Base-by-base conservation (phyloP, 1,284 basidiomycete genomes). In the Cerioporus squamosus region DNA sequence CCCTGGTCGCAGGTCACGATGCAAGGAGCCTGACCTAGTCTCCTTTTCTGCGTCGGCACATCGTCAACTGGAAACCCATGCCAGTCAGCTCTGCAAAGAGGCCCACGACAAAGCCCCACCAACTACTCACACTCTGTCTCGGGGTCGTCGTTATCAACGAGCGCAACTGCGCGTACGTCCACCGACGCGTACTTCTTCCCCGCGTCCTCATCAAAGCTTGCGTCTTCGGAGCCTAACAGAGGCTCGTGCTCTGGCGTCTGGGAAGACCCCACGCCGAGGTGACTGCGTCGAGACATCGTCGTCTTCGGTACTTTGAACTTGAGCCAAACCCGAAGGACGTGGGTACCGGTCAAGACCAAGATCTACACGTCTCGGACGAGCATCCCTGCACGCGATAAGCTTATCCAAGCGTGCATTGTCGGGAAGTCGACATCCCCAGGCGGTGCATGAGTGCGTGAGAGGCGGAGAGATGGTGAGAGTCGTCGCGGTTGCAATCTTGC, bases 11-110 rank as follows among this genome's bases (percentile, higher is more conserved):
- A 29, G 3, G 26, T 1, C 26, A 9, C 26, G 9, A 29, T 9
- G 26, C 26, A 29, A 9, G 17, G 44, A n/a, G 18, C 36, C 54
- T 20, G 24, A 70, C 68, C 68, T 38, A 70, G 55, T 33, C 66
- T 60, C 23, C 66, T 59, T 33, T 64, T 64, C n/a, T 63, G 50
- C 5, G 63, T 51, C 5, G 64, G 57, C 17, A 59, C 52, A 24
- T 62, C 62, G 20, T 55, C 62, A 23, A 52, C 50, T 59, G 20
- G n/a, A n/a, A n/a, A n/a, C 8, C 15, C 29, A 48, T 2, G 15
- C 29, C 1, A 3, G 22, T 42, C 40, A 20, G n/a, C 26, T 10
- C 1, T 36, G 33, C 14, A 36, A 10, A 10, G 3, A 6, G 9
- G 8, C 33, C 10, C 24, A 6, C 14, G 10, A 10, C 23, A 17